Evolutionary conservation across 345 rosid genomes (phyloP), one percentile per base, ranked within the genome.

Genomic region (Pugionium cornutum): DNA sequence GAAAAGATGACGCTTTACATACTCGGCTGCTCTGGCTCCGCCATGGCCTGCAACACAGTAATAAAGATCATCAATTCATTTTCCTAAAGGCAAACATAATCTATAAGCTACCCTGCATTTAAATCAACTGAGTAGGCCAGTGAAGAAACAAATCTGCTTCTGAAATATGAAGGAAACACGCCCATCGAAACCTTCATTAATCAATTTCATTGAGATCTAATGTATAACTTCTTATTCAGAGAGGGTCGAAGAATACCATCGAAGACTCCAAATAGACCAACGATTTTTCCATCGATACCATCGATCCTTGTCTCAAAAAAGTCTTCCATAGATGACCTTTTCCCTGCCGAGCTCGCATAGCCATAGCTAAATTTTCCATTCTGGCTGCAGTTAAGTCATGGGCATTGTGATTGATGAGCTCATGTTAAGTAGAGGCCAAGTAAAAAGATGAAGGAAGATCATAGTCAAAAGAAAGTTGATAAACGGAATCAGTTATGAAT

Each of bases 261-360:
- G 76, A 95, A 95, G 72, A 95, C 96, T 60, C 99, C 99, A 78
- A 95, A 95, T 1, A 91, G 85, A 30, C 97, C 99, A 75, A 95
- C 94, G 67, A 89, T 87, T 78, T 95, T 95, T 75, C 96, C 99
- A 60, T 86, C 84, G 39, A 95, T 82, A 72, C 91, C 95, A 43
- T 89, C 95, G 58, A 95, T 86, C 74, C 97, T 91, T 6, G 99
- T 89, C 74, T 91, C 99, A 11, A 88, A 91, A 64, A 89, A 95
- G 70, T 95, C 99, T 82, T 95, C 99, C 99, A 91, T 95, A 6
- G 97, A 88, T 76, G 99, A 82, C 49, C 99, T 85, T 48, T 91
- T 95, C 43, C 99, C 97, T 1, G 89, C 91, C 5, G 92, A 88
- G 83, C 97, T 95, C 67, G 99, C 97, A 81, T 87, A 95, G 53